These are phyloP conservation scores for Pugionium cornutum DNA, from an alignment of 345 rosid species.

Conservation along the genomic window DNA sequence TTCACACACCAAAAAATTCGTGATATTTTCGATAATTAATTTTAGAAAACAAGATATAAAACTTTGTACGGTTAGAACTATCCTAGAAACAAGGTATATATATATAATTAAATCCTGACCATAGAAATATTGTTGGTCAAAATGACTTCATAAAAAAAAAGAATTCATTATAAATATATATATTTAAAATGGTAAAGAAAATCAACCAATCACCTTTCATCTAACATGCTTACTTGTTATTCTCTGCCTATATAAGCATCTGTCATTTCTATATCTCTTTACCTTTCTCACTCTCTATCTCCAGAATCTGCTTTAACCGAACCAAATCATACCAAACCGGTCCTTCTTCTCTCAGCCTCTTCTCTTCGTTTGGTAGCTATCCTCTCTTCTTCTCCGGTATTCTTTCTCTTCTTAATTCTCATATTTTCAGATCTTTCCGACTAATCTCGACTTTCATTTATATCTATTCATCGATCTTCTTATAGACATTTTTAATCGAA, in stretches of 20 bases:
- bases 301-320: not conserved
- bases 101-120: too few relatives aligned
- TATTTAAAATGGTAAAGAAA: not conserved
- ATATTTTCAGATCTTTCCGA: too few relatives aligned
- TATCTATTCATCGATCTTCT: too few relatives aligned
- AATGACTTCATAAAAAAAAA: too few relatives aligned
- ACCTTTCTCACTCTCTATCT: constrained; percentile 20
- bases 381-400: constrained; percentile 11
- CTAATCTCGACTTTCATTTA: too few relatives aligned
- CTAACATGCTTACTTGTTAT: constrained; percentile 22
- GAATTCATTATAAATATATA: not conserved
- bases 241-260: constrained; percentile 32
- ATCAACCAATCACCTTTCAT: constrained; percentile 20
- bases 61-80: too few relatives aligned
- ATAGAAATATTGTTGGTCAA: too few relatives aligned
- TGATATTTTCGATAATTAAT: too few relatives aligned
- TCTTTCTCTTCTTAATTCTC: constrained; percentile 18
- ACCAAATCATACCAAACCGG: constrained; percentile 6
- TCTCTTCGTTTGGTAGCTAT: not conserved
- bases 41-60: too few relatives aligned
- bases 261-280: constrained; percentile 3
- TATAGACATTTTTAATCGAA: too few relatives aligned
- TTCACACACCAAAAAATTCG: too few relatives aligned
- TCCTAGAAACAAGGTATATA: too few relatives aligned
- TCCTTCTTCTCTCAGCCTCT: not conserved